Base-by-base conservation (phyloP, 257 asterid genomes). In the Ballota nigra region DNA sequence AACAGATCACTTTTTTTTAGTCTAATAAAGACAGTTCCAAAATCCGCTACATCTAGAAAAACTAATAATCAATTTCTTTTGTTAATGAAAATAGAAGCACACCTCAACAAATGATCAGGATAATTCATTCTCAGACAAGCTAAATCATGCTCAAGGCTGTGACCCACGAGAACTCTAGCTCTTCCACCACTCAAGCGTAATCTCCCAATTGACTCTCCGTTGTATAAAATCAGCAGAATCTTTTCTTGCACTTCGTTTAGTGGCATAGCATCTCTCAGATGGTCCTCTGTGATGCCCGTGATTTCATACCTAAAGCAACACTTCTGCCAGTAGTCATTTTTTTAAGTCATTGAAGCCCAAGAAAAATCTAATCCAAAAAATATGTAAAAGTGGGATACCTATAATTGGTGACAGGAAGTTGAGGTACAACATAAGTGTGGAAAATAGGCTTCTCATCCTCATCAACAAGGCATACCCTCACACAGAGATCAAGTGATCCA, bases 61-160 rank as follows among this genome's bases (percentile, higher is more conserved):
- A 52, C 11, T 22, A 70, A 16, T 40, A 55, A 64, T 55, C 19
- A 49, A 49, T 34, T 70, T 64, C 55, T 36, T 8, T 36, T 36
- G 43, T 59, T 31, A 60, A 74, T 56, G 56, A 74, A 73, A 55
- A 65, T 13, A 67, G 71, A 9, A 47, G 63, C 34, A 36, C 63
- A 86, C 92, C 92, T 84, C 74, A 80, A 78, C 63, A 84, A 34
- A 80, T 78, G 85, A 82, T 82, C 79, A 13, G 86, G 92, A 77
- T 80, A 86, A 71, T 78, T 20, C 80, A 82, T 74, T 51, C 29
- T 57, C 62, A 86, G 77, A 79, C 86, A 76, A 69, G 77, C 73
- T 49, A 84, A 62, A 79, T 80, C 81, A n/a, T 59, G 75, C 57
- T 69, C 82, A 36, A 84, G 81, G 74, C 79, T 74, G 73, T 82